These are phyloP conservation scores for Bacterosira constricta DNA, from an alignment of 108 stramenopile genomes.

Conservation along the genomic window DNA sequence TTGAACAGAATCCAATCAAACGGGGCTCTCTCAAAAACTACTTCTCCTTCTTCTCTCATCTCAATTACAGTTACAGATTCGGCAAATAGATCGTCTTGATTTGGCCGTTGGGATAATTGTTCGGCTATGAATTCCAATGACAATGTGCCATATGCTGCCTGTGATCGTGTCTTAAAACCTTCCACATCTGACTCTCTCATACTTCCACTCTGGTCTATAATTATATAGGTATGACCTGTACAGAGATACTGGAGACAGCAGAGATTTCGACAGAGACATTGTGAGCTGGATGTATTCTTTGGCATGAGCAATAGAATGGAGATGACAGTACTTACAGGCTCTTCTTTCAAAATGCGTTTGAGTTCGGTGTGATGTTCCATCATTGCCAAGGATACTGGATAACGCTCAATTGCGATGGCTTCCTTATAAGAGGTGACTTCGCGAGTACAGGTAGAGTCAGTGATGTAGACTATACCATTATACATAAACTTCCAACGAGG, in stretches of 20 bases:
- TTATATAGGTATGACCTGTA: constrained; percentile 58
- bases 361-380: constrained; percentile 35
- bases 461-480: constrained; percentile 57
- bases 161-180: constrained; percentile 49
- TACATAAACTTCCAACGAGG: constrained; percentile 53
- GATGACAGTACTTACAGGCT: too few relatives aligned
- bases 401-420: constrained; percentile 40
- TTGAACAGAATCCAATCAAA: constrained; percentile 75
- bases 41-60: constrained; percentile 42
- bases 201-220: constrained; percentile 70
- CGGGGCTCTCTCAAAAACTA: constrained; percentile 47
- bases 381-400: constrained; percentile 24
- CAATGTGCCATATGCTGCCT: constrained; percentile 54
- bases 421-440: constrained; percentile 64
- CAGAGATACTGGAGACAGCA: too few relatives aligned
- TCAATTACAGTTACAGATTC: constrained; percentile 67
- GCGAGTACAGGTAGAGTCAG: constrained; percentile 27
- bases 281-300: too few relatives aligned
- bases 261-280: too few relatives aligned
- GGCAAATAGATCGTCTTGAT: constrained; percentile 38
- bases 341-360: constrained; percentile 37
- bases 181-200: constrained; percentile 59
- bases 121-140: constrained; percentile 72
- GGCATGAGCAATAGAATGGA: too few relatives aligned
- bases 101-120: constrained; percentile 37